Base-by-base conservation (phyloP, 495 filamentous ascomycete genomes). In the Aspergillus carlsbadensis region DNA sequence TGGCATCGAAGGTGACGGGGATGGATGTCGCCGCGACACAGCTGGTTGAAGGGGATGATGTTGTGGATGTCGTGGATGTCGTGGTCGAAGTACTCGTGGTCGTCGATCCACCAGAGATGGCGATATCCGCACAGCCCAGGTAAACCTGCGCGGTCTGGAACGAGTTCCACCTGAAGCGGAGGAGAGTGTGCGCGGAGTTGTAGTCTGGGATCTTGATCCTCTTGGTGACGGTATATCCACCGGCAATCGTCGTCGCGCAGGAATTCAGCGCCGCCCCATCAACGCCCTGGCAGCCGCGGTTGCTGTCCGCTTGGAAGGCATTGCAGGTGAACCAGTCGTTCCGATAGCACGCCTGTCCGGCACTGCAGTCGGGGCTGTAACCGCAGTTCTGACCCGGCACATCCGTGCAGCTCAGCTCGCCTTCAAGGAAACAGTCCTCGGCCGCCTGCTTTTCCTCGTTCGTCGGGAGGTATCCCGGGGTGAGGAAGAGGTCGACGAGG, bases 281-380 rank as follows among this genome's bases (percentile, higher is more conserved):
- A 22, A 83, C 79, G 5, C 79, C 81, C 59, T 79, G 68, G 62
- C 80, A 82, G 21, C 36, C 63, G 6, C 55, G 47, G 20, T 46
- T 48, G 57, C 57, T 26, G 36, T 74, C 11, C 66, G 72, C 76
- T 10, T 53, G 29, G 26, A 65, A 70, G 0, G 55, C 62, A 59
- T 82, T 78, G 70, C 80, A 82, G 5, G 80, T 84, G 55, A 81
- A 82, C 81, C 80, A 82, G 68, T 84, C 79, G 60, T 82, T 81
- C 8, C 78, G 67, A 58, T 70, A 78, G 67, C 81, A 83, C 1
- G 68, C 61, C 63, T 81, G 66, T 6, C 64, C 78, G 22, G 54
- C 51, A 0, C 64, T 52, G 63, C 81, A 84, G 64, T 84, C 80
- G 1, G 78, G 70, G 61, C 63, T 82, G 66, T 75, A 83, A 7